Percentiles rank a stretch among this genome's conserved stretches.
phyloP scores from a whole-genome alignment of 2,329 filamentous ascomycete genomes.

The Chaetothyriales sp. region DNA sequence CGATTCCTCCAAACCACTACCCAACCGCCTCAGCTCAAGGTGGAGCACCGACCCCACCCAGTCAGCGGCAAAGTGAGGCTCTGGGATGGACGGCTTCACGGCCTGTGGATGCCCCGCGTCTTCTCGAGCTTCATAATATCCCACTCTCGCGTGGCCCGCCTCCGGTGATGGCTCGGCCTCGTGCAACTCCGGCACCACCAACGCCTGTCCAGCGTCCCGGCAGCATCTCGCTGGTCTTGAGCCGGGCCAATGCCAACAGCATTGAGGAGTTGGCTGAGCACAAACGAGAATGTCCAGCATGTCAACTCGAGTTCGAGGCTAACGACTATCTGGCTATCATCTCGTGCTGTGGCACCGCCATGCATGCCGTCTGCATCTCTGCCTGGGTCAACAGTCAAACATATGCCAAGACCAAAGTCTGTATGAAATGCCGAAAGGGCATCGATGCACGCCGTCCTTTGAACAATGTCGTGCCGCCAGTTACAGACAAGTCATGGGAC shows the following conservation, averaged over 20 bases:
- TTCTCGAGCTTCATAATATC: neutral
- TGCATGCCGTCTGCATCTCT: constrained; percentile 13
- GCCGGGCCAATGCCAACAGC: constrained; percentile 7
- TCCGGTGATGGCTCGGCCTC: neutral
- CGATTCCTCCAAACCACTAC: neutral
- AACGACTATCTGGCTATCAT: constrained; percentile 12
- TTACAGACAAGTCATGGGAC: constrained; percentile 11
- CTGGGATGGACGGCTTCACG: neutral
- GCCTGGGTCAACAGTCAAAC: constrained; percentile 13
- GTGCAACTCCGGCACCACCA: neutral
- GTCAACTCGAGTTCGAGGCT: constrained; percentile 12
- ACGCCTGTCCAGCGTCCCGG: constrained; percentile 1
- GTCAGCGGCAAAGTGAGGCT: neutral
- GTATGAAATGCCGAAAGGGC: constrained; percentile 12
- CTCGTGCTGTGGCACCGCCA: constrained; percentile 11
- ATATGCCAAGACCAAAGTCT: constrained; percentile 9
- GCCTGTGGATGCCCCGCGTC: neutral
- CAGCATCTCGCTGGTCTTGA: constrained; percentile 7
- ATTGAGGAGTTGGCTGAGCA: constrained; percentile 10
- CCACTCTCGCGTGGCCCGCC: neutral
- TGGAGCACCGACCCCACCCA: neutral
- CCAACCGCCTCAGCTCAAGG: neutral
- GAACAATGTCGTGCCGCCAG: constrained; percentile 11
- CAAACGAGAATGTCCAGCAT: constrained; percentile 14
- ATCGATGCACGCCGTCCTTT: constrained; percentile 11